Conservation (phyloP, 306 rosid species). For the Fagus sylvatica region DNA sequence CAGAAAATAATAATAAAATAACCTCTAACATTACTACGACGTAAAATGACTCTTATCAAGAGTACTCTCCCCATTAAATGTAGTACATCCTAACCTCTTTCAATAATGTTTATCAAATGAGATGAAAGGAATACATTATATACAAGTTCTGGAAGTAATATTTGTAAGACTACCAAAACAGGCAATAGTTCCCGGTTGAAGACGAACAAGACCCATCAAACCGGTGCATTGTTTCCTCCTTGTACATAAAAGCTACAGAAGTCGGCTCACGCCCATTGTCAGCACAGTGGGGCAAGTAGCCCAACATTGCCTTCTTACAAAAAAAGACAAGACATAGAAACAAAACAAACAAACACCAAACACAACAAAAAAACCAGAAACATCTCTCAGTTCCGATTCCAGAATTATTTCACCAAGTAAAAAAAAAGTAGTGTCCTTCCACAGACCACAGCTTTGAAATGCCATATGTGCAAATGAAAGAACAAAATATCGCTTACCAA, state of each 20-base stretch:
- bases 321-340: constrained; percentile 93
- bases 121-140: constrained; percentile 42
- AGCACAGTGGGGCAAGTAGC: constrained; percentile 99
- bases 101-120: constrained; percentile 34
- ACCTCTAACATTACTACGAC: constrained; percentile 18
- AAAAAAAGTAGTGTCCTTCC: constrained; percentile 52
- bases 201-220: constrained; percentile 99
- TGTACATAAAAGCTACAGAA: constrained; percentile 98
- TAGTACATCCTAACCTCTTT: constrained; percentile 42
- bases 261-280: constrained; percentile 99
- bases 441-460: constrained; percentile 47
- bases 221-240: constrained; percentile 96
- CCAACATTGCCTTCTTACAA: constrained; percentile 99
- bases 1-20: constrained; percentile 23
- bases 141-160: constrained; percentile 67
- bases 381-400: constrained; percentile 97
- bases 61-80: constrained; percentile 7
- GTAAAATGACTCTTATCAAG: constrained; percentile 32
- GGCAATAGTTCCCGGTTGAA: constrained; percentile 86
- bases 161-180: constrained; percentile 88
- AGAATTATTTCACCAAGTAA: constrained; percentile 78
- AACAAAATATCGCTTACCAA: constrained; percentile 89
- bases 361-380: constrained; percentile 91
- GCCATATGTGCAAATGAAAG: constrained; percentile 48
- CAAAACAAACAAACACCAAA: constrained; percentile 98